Percentiles rank a stretch among this genome's conserved stretches.
phyloP scores from a whole-genome alignment of 331 rosid genomes.

The Quercus lobata region DNA sequence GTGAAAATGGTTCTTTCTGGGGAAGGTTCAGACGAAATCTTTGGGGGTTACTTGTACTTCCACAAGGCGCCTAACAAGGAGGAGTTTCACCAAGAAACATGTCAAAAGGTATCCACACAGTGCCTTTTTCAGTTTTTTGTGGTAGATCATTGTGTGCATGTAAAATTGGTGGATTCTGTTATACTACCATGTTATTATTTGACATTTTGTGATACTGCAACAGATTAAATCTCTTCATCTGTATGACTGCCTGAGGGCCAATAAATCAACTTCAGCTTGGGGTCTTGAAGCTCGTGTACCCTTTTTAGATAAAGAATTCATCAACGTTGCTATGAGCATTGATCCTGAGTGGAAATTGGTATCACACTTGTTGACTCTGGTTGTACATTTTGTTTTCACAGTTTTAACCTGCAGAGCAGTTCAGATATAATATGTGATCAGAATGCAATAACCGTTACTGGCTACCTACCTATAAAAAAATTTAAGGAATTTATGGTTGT shows the following conservation, averaged over 20 bases:
- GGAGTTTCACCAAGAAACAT: constrained; percentile 90
- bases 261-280: constrained; percentile 97
- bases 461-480: constrained; percentile 4
- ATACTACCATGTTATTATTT: background rate
- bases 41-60: constrained; percentile 94
- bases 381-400: background rate
- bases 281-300: constrained; percentile 99
- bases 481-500: background rate
- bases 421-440: constrained; percentile 1
- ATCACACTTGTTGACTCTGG: constrained; percentile 7
- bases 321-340: constrained; percentile 66
- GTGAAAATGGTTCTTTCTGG: constrained; percentile 99
- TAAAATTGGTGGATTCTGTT: background rate
- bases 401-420: constrained; percentile 5
- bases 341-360: constrained; percentile 99
- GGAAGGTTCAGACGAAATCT: constrained; percentile 98
- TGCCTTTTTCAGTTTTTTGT: background rate
- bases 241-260: constrained; percentile 95
- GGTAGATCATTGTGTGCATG: constrained; percentile 4
- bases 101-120: constrained; percentile 58
- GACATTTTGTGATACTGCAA: constrained; percentile 14
- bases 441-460: constrained; percentile 9
- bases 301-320: constrained; percentile 82
- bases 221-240: constrained; percentile 96
- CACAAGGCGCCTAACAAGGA: constrained; percentile 96